Evolutionary conservation across 2,329 filamentous ascomycete genomes (phyloP), one percentile per base, ranked within the genome.

Genomic region (Phaeoacremonium minimum): DNA sequence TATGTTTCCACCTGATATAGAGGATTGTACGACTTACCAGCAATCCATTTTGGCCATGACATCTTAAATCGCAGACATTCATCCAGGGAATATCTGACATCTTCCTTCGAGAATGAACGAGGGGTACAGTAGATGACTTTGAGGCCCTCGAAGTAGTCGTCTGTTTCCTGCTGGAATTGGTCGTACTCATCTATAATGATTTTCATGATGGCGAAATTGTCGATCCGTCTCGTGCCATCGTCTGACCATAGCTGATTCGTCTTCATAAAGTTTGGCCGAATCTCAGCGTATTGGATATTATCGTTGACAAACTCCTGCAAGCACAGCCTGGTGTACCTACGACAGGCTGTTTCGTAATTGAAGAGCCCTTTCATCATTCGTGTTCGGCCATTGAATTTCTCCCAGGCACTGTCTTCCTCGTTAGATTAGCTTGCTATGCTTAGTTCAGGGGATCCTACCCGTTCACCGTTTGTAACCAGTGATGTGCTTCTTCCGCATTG

Each of bases 81-180:
- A 11, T 69, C 52, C 18, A 86, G 67, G 3, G 80, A 73, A 1
- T 47, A 49, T 32, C 62, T 52, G 38, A 85, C 75, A 33, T 63
- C 50, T 0, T 53, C 35, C 4, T 60, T 64, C 0, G 60, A 47
- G 33, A 85, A 82, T 0, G 75, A 80, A 6, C 82, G 66, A 1
- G 82, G 82, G 2, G 80, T 81, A 56, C 82, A 85, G 55, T 85
- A 86, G 22, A 86, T 83, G 42, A 86, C 74, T 56, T 85, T 85
- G 43, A 86, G 63, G 1, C 80, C 80, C 14, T 75, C 75, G 46
- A 85, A 82, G 35, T 67, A 66, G 13, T 62, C 36, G 0, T 56
- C 45, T 16, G 53, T 51, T 3, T 64, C 40, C 0, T 38, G 42
- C 40, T 67, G 56, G 26, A 81, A 83, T 1, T 50, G 52, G 5